Evolutionary conservation across 1,284 basidiomycete genomes (phyloP), one percentile per base, ranked within the genome.

Genomic region (Ganoderma meredithae): DNA sequence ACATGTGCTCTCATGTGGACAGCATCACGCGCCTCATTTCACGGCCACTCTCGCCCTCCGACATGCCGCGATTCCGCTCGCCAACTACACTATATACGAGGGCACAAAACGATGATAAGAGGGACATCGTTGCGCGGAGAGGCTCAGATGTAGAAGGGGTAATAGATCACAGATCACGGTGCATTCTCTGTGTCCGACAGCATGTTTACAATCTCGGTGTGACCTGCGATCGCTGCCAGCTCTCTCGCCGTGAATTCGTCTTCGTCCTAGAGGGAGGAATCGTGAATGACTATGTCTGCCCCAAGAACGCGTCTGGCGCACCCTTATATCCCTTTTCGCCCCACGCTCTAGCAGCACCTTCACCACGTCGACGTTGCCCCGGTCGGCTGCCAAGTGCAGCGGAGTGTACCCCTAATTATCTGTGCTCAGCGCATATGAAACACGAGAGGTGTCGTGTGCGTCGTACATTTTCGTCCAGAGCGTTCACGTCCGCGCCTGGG

Each of bases 341-440:
- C 94, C 94, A 53, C 83, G 82, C 12, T 80, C 74, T n/a, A 96
- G 77, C 36, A 97, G 79, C 3, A 89, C 66, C 71, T 84, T 79
- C 3, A 93, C 92, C 0, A 87, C 81, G 0, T 82, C 81, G 4
- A 82, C 64, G 72, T 90, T 85, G 0, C 95, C 95, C 77, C 95
- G 84, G 76, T 97, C 95, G 22, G 89, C 88, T 0, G 95, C 95
- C 0, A 97, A 84, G 75, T 97, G 95, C 31, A 97, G 78, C 15
- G 95, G 85, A 0, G 95, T 93, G 77, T 94, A 96, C 41, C 93
- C 95, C 94, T 96, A 76, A 71, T 61, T 33, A 19, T n/a, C 19
- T 25, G 65, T 60, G 31, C 49, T 66, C 47, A 60, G 5, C 7
- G 27, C 52, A 15, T 25, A 36, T 17, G 49, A 9, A n/a, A 3